A percentile compares a stretch with the other conserved stretches of the same genome.
Conservation (phyloP, 108 stramenopile species). For the Nitzschia palea region DNA sequence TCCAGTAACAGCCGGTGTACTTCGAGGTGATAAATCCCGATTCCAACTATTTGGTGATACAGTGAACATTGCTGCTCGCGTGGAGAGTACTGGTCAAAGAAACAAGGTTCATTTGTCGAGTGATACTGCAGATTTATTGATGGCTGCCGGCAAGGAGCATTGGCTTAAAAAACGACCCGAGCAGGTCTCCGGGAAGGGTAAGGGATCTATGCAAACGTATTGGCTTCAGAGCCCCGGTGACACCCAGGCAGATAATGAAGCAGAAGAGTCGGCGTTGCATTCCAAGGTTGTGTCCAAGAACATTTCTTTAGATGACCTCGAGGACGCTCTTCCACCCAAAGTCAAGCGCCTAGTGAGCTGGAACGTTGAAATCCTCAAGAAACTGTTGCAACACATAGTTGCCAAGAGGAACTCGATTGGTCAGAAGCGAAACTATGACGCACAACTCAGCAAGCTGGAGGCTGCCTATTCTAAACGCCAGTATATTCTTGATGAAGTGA, state of each 20-base stretch:
- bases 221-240: conserved; percentile 31
- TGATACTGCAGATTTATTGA: conserved; percentile 48
- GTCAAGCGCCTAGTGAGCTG: conserved; percentile 28
- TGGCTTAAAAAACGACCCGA: conserved; percentile 41
- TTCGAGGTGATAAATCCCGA: conserved; percentile 56
- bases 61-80: conserved; percentile 53
- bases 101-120: conserved; percentile 46
- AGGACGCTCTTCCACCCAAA: conserved; percentile 9
- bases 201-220: conserved; percentile 55
- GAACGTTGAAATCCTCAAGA: conserved; percentile 38
- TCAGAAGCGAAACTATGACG: background rate
- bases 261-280: background rate
- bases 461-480: background rate
- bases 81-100: conserved; percentile 46
- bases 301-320: background rate
- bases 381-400: conserved; percentile 21
- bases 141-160: conserved; percentile 30
- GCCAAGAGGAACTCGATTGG: conserved; percentile 1
- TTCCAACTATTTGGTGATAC: conserved; percentile 73
- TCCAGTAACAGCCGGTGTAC: conserved; percentile 61
- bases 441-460: conserved; percentile 1
- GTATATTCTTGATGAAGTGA: conserved; percentile 24
- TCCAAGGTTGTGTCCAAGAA: background rate
- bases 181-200: conserved; percentile 53
- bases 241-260: background rate